Conservation (phyloP, 257 asterid genomes). For the Scutellaria minor region DNA sequence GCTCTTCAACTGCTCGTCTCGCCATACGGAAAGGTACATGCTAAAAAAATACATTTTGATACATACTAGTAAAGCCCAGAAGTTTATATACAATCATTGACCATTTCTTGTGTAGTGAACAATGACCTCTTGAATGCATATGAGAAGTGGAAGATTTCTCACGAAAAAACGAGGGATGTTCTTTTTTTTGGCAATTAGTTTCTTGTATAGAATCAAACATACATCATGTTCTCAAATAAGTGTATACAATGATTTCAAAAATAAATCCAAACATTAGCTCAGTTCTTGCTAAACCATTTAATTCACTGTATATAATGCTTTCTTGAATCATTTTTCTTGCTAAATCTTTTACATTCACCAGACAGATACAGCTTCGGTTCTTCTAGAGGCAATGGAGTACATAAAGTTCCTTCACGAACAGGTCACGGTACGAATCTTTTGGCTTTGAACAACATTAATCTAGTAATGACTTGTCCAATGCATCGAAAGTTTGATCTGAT, state of each 20-base stretch:
- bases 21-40: slow-evolving; percentile 83
- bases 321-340: not conserved
- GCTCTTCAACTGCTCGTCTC: slow-evolving; percentile 95
- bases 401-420: slow-evolving; percentile 87
- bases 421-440: slow-evolving; percentile 60
- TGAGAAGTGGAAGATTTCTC: not conserved
- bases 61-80: no score
- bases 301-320: not conserved
- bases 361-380: slow-evolving; percentile 94
- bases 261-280: not conserved
- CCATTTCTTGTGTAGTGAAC: not conserved
- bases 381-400: slow-evolving; percentile 85
- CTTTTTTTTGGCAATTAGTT: not conserved
- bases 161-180: not conserved
- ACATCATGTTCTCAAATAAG: not conserved
- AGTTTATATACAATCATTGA: no score
- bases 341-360: slow-evolving; percentile 35
- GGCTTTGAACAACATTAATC: not conserved
- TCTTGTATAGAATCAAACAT: not conserved
- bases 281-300: not conserved
- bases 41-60: not conserved
- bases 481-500: not conserved
- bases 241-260: not conserved
- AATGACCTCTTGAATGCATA: not conserved
- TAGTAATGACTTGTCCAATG: no score